A percentile compares a stretch with the other conserved stretches of the same genome.
Evolutionary conservation across 768 basidiomycete genomes (phyloP).

Genomic region (Lactifluus hygrophoroides): DNA sequence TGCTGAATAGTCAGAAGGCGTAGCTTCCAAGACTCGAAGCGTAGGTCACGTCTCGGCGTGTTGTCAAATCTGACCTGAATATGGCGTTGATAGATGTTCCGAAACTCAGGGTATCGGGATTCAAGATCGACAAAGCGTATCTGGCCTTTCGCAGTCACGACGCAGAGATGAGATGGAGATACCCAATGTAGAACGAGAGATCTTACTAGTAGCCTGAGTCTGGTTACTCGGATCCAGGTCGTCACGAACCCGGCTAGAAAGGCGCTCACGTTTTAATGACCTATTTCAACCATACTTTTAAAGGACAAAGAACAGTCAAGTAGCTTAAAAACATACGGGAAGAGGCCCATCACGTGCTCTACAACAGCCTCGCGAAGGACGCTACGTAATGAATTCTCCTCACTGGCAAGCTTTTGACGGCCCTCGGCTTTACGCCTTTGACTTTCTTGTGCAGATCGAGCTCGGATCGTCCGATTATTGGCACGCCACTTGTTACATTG

Average conservation of each 20-base stretch:
- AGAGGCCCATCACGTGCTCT: background rate
- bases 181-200: no score
- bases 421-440: background rate
- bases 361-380: conserved; percentile 1
- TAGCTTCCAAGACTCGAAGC: background rate
- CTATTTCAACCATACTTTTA: background rate
- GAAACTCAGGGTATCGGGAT: background rate
- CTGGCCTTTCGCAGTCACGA: no score
- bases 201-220: no score
- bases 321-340: conserved; percentile 9
- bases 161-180: no score
- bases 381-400: background rate
- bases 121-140: background rate
- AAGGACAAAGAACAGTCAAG: no score
- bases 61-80: background rate
- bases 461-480: background rate
- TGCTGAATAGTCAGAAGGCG: background rate
- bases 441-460: background rate
- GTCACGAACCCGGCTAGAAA: background rate
- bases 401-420: background rate
- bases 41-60: background rate
- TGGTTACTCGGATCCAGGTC: background rate
- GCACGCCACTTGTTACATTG: background rate
- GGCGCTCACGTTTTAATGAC: background rate
- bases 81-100: background rate